phyloP scores from a whole-genome alignment of 345 rosid genomes.

The Acer saccharum region DNA sequence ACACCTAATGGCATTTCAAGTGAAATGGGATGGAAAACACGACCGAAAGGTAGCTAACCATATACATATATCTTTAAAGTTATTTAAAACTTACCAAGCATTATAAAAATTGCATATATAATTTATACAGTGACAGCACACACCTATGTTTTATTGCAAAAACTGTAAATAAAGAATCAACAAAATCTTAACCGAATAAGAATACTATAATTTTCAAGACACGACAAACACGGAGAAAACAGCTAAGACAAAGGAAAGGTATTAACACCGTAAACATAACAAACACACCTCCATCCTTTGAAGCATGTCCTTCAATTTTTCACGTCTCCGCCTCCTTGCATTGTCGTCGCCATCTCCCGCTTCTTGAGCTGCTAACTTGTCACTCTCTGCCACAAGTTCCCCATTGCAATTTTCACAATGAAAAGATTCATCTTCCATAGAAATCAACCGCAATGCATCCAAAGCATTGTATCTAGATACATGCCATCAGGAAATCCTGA shows the following conservation, averaged over 20 bases:
- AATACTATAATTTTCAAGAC: background rate
- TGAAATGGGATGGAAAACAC: background rate
- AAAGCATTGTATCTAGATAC: conserved; percentile 73
- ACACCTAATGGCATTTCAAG: no score
- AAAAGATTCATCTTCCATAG: conserved; percentile 70
- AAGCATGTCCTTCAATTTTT: conserved; percentile 77
- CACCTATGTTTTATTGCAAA: background rate
- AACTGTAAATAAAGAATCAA: background rate
- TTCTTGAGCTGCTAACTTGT: conserved; percentile 81
- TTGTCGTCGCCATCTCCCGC: conserved; percentile 90
- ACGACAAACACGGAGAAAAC: background rate
- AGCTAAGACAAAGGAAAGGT: conserved; percentile 7
- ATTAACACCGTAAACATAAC: background rate
- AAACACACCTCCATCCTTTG: conserved; percentile 69
- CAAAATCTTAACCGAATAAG: background rate
- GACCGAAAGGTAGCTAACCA: background rate
- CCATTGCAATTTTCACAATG: conserved; percentile 91
- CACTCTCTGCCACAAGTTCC: conserved; percentile 88
- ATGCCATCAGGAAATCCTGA: conserved; percentile 23
- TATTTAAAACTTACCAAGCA: background rate
- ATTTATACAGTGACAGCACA: background rate
- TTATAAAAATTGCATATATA: background rate
- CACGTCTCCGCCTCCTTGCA: conserved; percentile 79
- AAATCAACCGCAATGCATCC: conserved; percentile 75
- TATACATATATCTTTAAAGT: background rate